Evolutionary conservation across 2,329 filamentous ascomycete genomes (phyloP).

Genomic region (Xylariomycetidae sp.): DNA sequence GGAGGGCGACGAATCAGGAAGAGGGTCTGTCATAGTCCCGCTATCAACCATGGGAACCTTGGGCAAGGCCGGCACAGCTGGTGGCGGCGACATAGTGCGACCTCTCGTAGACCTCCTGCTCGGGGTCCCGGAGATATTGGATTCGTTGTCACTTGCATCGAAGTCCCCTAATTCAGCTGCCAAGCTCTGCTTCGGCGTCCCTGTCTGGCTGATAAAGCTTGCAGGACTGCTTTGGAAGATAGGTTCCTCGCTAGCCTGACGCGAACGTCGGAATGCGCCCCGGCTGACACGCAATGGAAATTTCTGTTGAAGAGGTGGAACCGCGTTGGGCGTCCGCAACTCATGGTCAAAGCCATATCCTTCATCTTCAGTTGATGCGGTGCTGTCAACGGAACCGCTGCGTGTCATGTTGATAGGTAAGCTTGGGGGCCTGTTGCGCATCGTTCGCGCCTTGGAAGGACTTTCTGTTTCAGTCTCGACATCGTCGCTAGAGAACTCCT

Average conservation of each 20-base stretch:
- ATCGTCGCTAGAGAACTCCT: constrained; percentile 70
- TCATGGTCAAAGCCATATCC: constrained; percentile 49
- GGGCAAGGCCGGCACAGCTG: constrained; percentile 45
- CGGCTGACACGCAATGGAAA: constrained; percentile 70
- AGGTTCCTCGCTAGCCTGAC: constrained; percentile 57
- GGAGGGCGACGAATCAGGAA: constrained; percentile 21
- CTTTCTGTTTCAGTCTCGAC: constrained; percentile 79
- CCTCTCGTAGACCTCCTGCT: constrained; percentile 43
- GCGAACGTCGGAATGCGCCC: constrained; percentile 56
- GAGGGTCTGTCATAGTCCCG: constrained; percentile 57
- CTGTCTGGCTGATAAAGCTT: constrained; percentile 44
- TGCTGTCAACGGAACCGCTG: constrained; percentile 72
- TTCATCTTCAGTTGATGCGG: constrained; percentile 77
- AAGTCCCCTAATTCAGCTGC: constrained; percentile 87
- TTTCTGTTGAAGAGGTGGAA: constrained; percentile 58
- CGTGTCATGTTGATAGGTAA: constrained; percentile 14
- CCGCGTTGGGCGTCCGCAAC: constrained; percentile 57
- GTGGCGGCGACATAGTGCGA: constrained; percentile 38
- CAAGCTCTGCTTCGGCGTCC: constrained; percentile 68
- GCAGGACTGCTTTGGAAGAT: constrained; percentile 54
- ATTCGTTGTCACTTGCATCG: constrained; percentile 69
- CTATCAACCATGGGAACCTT: constrained; percentile 55
- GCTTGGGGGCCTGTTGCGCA: constrained; percentile 16
- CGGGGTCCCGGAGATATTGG: constrained; percentile 51
- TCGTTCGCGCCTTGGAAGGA: constrained; percentile 34